Conservation (phyloP, 2,329 filamentous ascomycete species). For the Penicillium sclerotiorum region DNA sequence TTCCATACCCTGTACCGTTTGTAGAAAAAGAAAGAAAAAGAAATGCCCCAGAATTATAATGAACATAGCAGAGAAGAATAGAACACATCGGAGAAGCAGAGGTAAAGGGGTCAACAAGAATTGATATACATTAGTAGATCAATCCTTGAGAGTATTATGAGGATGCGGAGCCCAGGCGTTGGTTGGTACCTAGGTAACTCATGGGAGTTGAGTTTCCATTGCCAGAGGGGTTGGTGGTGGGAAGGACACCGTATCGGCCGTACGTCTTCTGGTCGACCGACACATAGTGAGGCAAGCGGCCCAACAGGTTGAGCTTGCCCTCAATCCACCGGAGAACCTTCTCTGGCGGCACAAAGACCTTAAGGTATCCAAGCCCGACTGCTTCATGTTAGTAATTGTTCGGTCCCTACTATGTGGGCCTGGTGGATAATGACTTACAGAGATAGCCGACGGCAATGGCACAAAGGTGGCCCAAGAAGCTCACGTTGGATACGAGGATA, state of each 20-base stretch:
- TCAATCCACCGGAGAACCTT: constrained; percentile 86
- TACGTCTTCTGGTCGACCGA: constrained; percentile 96
- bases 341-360: constrained; percentile 86
- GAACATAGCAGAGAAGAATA: neutral
- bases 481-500: constrained; percentile 77
- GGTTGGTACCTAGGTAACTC: constrained; percentile 64
- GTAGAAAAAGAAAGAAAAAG: neutral
- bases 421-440: constrained; percentile 58
- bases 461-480: constrained; percentile 82
- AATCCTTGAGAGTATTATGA: neutral
- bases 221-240: constrained; percentile 51
- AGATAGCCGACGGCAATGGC: constrained; percentile 83
- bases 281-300: constrained; percentile 84
- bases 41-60: no score
- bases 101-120: neutral
- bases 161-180: constrained; percentile 68
- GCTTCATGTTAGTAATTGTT: constrained; percentile 11
- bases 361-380: constrained; percentile 87
- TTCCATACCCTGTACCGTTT: neutral
- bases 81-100: no score
- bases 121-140: neutral
- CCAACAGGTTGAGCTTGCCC: constrained; percentile 80
- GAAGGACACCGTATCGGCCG: constrained; percentile 86
- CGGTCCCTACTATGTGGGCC: neutral
- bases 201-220: constrained; percentile 48